A percentile compares a stretch with the other conserved stretches of the same genome.
Conservation (phyloP, 2,329 filamentous ascomycete genomes). For the Fusarium beomiforme region DNA sequence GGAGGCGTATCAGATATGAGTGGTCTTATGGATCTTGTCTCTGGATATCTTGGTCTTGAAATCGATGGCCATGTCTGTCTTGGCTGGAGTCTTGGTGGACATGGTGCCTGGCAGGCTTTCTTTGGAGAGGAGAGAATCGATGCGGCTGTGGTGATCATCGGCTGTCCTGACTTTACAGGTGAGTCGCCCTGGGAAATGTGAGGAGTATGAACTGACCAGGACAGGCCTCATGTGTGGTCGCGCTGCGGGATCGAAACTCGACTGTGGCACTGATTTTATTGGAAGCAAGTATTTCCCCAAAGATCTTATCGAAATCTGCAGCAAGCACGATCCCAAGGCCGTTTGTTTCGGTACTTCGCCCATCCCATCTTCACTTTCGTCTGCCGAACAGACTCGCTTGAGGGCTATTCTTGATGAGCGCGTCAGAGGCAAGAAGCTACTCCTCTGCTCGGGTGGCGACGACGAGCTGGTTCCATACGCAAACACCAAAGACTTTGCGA, state of each 20-base stretch:
- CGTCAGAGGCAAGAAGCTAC: slow-evolving; percentile 70
- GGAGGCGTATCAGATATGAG: slow-evolving; percentile 79
- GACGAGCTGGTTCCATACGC: slow-evolving; percentile 80
- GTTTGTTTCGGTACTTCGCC: slow-evolving; percentile 69
- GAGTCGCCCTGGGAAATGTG: slow-evolving; percentile 25
- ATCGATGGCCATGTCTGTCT: slow-evolving; percentile 77
- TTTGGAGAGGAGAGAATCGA: slow-evolving; percentile 81
- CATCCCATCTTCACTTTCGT: slow-evolving; percentile 47
- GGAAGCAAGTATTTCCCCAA: slow-evolving; percentile 82
- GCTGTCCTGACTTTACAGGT: slow-evolving; percentile 88
- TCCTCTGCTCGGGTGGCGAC: slow-evolving; percentile 71
- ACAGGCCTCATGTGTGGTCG: slow-evolving; percentile 78
- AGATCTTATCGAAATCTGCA: slow-evolving; percentile 70
- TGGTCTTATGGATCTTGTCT: slow-evolving; percentile 79
- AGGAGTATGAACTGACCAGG: background rate
- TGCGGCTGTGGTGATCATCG: slow-evolving; percentile 83
- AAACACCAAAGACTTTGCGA: slow-evolving; percentile 66
- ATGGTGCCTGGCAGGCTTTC: slow-evolving; percentile 85
- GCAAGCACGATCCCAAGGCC: slow-evolving; percentile 77
- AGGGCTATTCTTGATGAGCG: slow-evolving; percentile 57
- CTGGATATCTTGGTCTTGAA: slow-evolving; percentile 69
- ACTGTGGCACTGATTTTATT: slow-evolving; percentile 71
- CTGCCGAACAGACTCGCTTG: slow-evolving; percentile 56
- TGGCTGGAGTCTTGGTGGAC: slow-evolving; percentile 87
- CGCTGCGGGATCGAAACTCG: slow-evolving; percentile 70